Percentiles rank a stretch among this genome's conserved stretches.
These are phyloP conservation scores for Rhodotorula mucilaginosa DNA, from an alignment of 1,284 basidiomycete genomes.

Conservation along the genomic window DNA sequence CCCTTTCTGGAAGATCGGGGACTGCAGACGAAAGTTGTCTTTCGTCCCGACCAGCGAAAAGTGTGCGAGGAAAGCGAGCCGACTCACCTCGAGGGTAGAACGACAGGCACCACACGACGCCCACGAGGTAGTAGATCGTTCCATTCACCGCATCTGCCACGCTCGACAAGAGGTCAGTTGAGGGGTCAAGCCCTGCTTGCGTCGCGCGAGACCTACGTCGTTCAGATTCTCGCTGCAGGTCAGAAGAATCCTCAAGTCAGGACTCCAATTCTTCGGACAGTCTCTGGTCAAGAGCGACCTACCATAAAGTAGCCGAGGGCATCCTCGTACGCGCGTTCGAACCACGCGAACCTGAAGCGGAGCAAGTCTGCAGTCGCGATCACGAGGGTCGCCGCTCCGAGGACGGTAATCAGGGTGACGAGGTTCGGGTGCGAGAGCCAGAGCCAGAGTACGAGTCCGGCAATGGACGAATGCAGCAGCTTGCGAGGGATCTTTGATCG, in stretches of 20 bases:
- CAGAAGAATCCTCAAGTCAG: not conserved
- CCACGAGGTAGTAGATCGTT: constrained; percentile 92
- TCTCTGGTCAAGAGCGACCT: not conserved
- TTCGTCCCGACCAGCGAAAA: too few species aligned
- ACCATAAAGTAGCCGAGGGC: constrained; percentile 81
- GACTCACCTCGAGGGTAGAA: constrained; percentile 64
- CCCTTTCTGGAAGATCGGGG: not conserved
- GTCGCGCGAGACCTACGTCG: constrained; percentile 46
- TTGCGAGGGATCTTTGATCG: constrained; percentile 76
- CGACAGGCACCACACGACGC: constrained; percentile 76
- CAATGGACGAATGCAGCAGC: constrained; percentile 83
- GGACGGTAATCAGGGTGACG: constrained; percentile 60
- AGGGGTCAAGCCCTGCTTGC: not conserved
- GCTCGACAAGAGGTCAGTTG: not conserved
- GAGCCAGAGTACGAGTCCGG: constrained; percentile 77
- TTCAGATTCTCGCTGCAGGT: constrained; percentile 47
- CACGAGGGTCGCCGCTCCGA: constrained; percentile 66
- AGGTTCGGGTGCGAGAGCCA: constrained; percentile 54
- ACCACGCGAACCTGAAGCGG: constrained; percentile 65
- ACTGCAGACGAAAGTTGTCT: not conserved
- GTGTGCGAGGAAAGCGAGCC: not conserved
- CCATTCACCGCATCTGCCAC: constrained; percentile 54
- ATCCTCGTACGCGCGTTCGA: constrained; percentile 74
- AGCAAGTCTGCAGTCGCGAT: constrained; percentile 76
- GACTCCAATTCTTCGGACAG: too few species aligned